Evolutionary conservation across 768 basidiomycete genomes (phyloP).

Genomic region (Kwoniella newhampshirensis): DNA sequence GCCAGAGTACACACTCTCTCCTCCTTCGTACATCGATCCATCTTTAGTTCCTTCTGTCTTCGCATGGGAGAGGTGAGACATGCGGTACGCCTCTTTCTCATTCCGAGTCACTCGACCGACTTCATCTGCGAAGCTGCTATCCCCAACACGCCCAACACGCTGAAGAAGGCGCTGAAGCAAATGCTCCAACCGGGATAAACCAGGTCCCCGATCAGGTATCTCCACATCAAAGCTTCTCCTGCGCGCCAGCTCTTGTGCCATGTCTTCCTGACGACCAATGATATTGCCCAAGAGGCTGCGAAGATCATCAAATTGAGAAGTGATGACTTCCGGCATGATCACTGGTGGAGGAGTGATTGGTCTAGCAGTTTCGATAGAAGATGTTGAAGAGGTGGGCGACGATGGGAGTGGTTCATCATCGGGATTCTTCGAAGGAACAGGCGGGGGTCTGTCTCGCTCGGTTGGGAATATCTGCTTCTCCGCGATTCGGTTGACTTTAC

Average conservation of each 20-base stretch:
- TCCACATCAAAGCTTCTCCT: slow-evolving; percentile 29
- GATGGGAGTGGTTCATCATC: slow-evolving; percentile 57
- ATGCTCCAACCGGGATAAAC: slow-evolving; percentile 49
- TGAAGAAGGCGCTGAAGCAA: slow-evolving; percentile 59
- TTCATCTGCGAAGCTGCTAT: slow-evolving; percentile 55
- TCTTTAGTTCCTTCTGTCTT: slow-evolving; percentile 8
- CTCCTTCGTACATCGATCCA: slow-evolving; percentile 36
- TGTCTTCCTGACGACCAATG: slow-evolving; percentile 61
- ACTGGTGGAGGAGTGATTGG: slow-evolving; percentile 40
- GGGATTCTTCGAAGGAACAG: slow-evolving; percentile 35
- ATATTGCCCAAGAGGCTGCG: slow-evolving; percentile 63
- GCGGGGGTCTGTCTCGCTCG: slow-evolving; percentile 36
- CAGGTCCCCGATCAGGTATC: slow-evolving; percentile 24
- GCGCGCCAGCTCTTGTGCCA: slow-evolving; percentile 61
- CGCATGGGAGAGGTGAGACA: slow-evolving; percentile 8
- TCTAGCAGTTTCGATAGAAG: slow-evolving; percentile 54
- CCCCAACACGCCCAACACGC: slow-evolving; percentile 50
- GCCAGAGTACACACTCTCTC: slow-evolving; percentile 37
- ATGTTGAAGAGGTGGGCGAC: slow-evolving; percentile 54
- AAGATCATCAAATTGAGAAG: slow-evolving; percentile 52
- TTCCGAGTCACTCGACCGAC: slow-evolving; percentile 12
- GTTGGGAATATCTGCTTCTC: slow-evolving; percentile 54
- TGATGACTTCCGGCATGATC: slow-evolving; percentile 30
- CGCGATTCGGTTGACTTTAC: slow-evolving; percentile 65
- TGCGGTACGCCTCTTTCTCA: neutral